A percentile compares a stretch with the other conserved stretches of the same genome.
These are phyloP conservation scores for Hortiboletus campestris DNA, from an alignment of 768 basidiomycete genomes.

Conservation along the genomic window DNA sequence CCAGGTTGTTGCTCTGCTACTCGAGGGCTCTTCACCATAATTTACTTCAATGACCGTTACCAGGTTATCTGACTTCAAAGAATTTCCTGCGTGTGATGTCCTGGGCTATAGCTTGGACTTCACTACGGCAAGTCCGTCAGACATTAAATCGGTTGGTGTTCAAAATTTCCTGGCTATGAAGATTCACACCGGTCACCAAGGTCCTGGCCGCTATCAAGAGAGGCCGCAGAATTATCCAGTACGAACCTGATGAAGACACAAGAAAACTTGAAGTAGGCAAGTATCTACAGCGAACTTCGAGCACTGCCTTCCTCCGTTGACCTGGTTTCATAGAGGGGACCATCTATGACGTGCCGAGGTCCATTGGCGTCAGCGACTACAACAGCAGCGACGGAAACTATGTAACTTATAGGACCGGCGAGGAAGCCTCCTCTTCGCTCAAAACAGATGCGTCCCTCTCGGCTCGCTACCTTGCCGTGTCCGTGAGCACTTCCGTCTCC, in stretches of 20 bases:
- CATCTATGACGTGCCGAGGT: neutral
- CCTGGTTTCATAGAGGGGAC: neutral
- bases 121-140: neutral
- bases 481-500: slow-evolving; percentile 12
- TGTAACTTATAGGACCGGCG: neutral
- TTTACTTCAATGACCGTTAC: neutral
- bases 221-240: neutral
- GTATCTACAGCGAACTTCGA: neutral
- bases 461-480: slow-evolving; percentile 8
- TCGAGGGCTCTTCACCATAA: neutral
- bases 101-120: slow-evolving; percentile 7
- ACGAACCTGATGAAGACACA: neutral
- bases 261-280: neutral
- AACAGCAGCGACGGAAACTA: slow-evolving; percentile 5
- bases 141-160: slow-evolving; percentile 1
- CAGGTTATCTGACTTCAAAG: neutral
- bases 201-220: neutral
- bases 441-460: neutral
- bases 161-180: neutral
- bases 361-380: neutral
- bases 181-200: neutral
- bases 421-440: neutral
- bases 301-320: neutral
- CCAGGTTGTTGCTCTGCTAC: neutral
- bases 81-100: slow-evolving; percentile 2